Percentiles rank a stretch among this genome's conserved stretches.
Evolutionary conservation across 2,329 filamentous ascomycete genomes (phyloP).

Genomic region (Fusarium fujikuroi): DNA sequence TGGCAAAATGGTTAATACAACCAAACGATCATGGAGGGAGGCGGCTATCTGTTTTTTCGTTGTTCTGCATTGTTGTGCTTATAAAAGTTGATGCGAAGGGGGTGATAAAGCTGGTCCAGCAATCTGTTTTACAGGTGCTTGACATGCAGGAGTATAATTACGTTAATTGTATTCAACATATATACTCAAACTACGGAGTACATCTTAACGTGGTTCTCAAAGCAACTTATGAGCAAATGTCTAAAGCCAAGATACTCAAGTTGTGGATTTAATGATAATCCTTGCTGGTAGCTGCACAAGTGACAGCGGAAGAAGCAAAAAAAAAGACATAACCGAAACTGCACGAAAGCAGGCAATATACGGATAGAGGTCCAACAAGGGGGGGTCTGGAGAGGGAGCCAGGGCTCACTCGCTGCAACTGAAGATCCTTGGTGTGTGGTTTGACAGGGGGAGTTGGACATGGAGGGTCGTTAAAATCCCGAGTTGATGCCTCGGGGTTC

Average conservation of each 20-base stretch:
- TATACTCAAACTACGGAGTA: neutral
- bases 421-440: conserved; percentile 14
- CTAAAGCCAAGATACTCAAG: neutral
- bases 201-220: neutral
- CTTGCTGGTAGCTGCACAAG: conserved; percentile 23
- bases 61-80: neutral
- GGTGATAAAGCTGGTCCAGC: neutral
- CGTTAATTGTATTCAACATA: conserved; percentile 30
- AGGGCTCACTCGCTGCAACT: neutral
- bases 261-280: neutral
- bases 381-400: neutral
- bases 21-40: conserved; percentile 23
- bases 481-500: conserved; percentile 1
- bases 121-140: neutral
- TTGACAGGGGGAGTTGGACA: conserved; percentile 15
- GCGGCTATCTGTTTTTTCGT: conserved; percentile 19
- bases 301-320: conserved; percentile 42
- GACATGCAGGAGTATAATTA: conserved; percentile 5
- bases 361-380: conserved; percentile 8
- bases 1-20: conserved; percentile 18
- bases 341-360: conserved; percentile 17
- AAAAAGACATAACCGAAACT: conserved; percentile 22
- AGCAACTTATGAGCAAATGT: neutral
- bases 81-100: conserved; percentile 17
- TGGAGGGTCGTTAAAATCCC: neutral